Evolutionary conservation across 805 yeast genomes (phyloP).

Genomic region (Jamesozyma jinghongensis): DNA sequence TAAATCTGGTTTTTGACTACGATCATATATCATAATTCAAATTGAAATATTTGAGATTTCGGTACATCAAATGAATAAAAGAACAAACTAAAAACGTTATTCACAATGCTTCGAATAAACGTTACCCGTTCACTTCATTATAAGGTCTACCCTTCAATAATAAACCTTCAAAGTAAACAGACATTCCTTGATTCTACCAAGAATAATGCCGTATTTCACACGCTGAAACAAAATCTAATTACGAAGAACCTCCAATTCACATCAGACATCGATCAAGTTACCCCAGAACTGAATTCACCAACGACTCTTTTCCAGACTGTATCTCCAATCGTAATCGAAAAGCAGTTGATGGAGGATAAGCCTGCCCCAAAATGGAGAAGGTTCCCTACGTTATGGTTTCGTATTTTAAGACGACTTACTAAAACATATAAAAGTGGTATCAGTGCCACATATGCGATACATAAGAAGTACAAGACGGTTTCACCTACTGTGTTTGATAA

Average conservation of each 20-base stretch:
- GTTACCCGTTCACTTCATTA: background rate
- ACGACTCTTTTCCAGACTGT: slow-evolving; percentile 27
- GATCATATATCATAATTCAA: background rate
- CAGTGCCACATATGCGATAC: slow-evolving; percentile 31
- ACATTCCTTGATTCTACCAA: slow-evolving; percentile 6
- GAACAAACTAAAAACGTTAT: background rate
- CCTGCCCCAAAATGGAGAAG: slow-evolving; percentile 20
- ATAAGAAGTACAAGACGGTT: background rate
- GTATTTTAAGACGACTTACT: slow-evolving; percentile 39
- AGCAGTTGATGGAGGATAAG: slow-evolving; percentile 22
- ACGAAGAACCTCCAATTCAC: slow-evolving; percentile 1
- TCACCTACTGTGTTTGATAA: background rate
- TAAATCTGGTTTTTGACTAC: background rate
- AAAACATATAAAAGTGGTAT: slow-evolving; percentile 53
- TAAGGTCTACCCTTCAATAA: slow-evolving; percentile 2
- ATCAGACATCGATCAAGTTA: background rate
- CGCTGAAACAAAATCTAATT: slow-evolving; percentile 1
- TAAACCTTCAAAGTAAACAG: slow-evolving; percentile 4
- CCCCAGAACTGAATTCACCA: slow-evolving; percentile 21
- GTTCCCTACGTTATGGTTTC: slow-evolving; percentile 31
- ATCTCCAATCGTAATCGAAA: slow-evolving; percentile 14
- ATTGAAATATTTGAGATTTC: background rate
- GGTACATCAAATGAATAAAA: background rate
- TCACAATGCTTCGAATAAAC: background rate
- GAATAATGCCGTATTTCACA: slow-evolving; percentile 6